Conservation (phyloP, 169 alveolate species). For the Eimeria praecox region DNA sequence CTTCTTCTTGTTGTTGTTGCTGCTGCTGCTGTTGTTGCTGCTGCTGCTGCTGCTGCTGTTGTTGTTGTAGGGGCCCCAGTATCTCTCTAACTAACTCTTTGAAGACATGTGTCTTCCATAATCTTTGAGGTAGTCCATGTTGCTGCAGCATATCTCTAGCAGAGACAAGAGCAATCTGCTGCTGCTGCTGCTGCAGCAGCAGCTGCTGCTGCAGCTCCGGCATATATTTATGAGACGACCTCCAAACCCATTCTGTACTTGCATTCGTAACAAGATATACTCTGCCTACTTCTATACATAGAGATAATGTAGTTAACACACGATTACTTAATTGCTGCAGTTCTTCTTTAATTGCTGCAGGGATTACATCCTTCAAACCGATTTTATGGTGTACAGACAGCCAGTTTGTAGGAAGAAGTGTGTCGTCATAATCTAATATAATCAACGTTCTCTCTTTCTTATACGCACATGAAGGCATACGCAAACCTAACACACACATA, state of each 20-base stretch:
- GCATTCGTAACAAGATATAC: conserved; percentile 93
- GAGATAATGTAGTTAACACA: conserved; percentile 86
- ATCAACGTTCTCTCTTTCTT: conserved; percentile 86
- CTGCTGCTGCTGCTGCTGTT: conserved; percentile 71
- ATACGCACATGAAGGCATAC: too few species aligned
- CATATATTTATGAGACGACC: conserved; percentile 88
- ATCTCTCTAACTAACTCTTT: conserved; percentile 88
- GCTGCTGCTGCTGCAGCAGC: conserved; percentile 84
- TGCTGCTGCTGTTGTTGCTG: too few species aligned
- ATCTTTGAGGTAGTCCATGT: conserved; percentile 89
- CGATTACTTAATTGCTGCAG: conserved; percentile 87
- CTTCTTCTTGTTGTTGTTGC: conserved; percentile 76
- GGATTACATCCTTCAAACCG: conserved; percentile 83
- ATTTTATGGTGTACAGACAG: conserved; percentile 84
- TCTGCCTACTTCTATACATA: conserved; percentile 86
- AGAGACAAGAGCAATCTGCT: conserved; percentile 89
- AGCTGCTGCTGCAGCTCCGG: conserved; percentile 87
- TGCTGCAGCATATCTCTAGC: conserved; percentile 91
- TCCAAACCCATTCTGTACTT: conserved; percentile 91
- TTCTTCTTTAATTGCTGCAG: conserved; percentile 82
- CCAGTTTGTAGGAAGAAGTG: conserved; percentile 92
- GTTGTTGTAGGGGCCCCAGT: conserved; percentile 85
- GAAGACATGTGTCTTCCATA: conserved; percentile 91
- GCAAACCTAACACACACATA: too few species aligned
- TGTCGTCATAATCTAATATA: conserved; percentile 93